Evolutionary conservation across 192 early-diverging fungal genomes (phyloP).

Genomic region (Phlyctochytrium bullatum): DNA sequence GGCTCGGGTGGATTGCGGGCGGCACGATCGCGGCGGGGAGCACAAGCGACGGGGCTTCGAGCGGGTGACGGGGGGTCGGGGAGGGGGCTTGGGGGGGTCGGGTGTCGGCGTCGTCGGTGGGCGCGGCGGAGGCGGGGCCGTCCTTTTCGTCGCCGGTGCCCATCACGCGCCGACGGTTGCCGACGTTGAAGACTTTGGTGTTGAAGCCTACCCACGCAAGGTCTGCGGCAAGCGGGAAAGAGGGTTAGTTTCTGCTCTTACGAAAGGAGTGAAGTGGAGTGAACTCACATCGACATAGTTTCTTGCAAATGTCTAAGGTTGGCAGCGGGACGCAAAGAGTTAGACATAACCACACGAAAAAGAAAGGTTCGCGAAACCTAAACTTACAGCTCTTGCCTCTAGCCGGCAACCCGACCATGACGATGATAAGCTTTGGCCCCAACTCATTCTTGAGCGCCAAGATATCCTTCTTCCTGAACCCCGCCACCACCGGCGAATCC

Average conservation of each 20-base stretch:
- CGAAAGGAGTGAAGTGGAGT: slow-evolving; percentile 51
- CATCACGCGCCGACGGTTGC: slow-evolving; percentile 78
- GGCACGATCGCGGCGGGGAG: background rate
- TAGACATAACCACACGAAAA: slow-evolving; percentile 5
- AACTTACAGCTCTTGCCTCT: slow-evolving; percentile 77
- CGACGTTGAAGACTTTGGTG: slow-evolving; percentile 87
- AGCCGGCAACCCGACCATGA: slow-evolving; percentile 95
- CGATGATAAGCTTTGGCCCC: slow-evolving; percentile 88
- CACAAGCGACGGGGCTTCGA: background rate
- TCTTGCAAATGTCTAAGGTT: slow-evolving; percentile 86
- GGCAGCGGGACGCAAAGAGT: background rate
- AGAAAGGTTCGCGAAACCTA: background rate
- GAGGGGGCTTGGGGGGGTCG: background rate
- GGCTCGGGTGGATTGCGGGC: background rate
- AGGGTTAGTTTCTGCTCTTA: slow-evolving; percentile 56
- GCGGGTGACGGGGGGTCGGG: background rate
- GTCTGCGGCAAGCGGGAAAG: slow-evolving; percentile 21
- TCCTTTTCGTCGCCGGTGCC: background rate
- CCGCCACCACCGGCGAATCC: background rate
- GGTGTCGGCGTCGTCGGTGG: background rate
- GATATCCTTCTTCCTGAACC: slow-evolving; percentile 22
- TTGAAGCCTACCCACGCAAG: slow-evolving; percentile 48
- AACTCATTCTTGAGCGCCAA: slow-evolving; percentile 63
- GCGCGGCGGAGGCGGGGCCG: background rate
- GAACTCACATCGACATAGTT: slow-evolving; percentile 84